A percentile compares a stretch with the other conserved stretches of the same genome.
phyloP scores from a whole-genome alignment of 2,329 filamentous ascomycete species.

The Myriosclerotinia curreyana region DNA sequence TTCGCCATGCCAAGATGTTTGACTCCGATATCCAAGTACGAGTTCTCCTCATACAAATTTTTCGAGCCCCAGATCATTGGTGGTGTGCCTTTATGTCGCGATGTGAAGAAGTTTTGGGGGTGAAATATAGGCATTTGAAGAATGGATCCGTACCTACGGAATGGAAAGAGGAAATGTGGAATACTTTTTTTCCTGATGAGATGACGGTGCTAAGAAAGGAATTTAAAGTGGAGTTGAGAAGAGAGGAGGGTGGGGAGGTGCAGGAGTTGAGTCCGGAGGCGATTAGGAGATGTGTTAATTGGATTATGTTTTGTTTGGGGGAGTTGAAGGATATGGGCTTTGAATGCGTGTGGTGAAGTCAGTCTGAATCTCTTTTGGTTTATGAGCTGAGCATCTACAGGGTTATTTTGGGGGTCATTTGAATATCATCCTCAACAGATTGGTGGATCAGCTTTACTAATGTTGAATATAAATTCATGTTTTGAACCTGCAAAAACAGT shows the following conservation, averaged over 20 bases:
- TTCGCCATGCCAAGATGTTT: not conserved
- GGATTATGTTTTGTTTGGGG: not conserved
- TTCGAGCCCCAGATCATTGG: not conserved
- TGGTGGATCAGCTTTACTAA: not conserved
- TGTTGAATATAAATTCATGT: not conserved
- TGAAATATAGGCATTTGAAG: not conserved
- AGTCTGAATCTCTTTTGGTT: not conserved
- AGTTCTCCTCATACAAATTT: not conserved
- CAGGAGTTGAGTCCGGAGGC: too few species aligned
- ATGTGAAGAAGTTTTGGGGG: not conserved
- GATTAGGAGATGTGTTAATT: not conserved
- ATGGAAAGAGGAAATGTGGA: not conserved
- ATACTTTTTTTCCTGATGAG: not conserved
- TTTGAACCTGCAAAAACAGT: not conserved
- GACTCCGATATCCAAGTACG: not conserved
- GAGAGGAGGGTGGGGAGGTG: not conserved
- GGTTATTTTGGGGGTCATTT: not conserved
- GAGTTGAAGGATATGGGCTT: not conserved
- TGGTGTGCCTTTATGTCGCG: not conserved
- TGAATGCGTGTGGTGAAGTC: not conserved
- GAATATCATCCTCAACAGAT: not conserved
- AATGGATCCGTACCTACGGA: not conserved
- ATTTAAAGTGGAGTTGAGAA: not conserved
- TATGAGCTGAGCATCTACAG: accelerated
- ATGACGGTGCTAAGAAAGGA: not conserved